These are phyloP conservation scores for Lignosus rhinocerotis DNA, from an alignment of 1,284 basidiomycete species.

Conservation along the genomic window DNA sequence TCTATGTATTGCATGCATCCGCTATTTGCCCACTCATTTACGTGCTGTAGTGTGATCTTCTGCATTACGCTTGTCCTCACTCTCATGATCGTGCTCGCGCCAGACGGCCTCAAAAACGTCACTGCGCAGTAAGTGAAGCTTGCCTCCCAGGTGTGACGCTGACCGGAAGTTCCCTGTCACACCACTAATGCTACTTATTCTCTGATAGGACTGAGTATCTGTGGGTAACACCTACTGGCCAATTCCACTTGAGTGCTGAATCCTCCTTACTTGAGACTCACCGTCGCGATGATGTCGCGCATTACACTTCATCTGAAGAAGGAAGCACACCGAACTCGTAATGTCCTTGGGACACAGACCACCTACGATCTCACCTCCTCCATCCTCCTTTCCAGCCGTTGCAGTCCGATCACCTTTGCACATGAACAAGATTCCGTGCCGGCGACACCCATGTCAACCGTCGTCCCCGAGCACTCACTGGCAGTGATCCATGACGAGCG, in stretches of 20 bases:
- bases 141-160: not conserved
- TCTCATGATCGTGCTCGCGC: conserved; percentile 49
- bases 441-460: not conserved
- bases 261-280: not conserved
- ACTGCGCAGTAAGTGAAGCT: conserved; percentile 48
- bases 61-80: conserved; percentile 51
- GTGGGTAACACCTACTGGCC: conserved; percentile 33
- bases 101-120: conserved; percentile 49
- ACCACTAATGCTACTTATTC: not conserved
- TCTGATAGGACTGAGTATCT: conserved; percentile 46
- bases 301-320: conserved; percentile 47
- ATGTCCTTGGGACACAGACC: not conserved
- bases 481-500: conserved; percentile 11
- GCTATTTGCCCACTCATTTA: not conserved
- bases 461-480: conserved; percentile 1
- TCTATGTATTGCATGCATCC: not conserved
- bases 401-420: not conserved
- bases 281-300: conserved; percentile 54
- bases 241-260: not conserved
- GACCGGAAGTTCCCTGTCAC: not conserved
- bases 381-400: not conserved
- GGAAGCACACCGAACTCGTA: not conserved
- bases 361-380: not conserved
- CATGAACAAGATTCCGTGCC: not conserved
- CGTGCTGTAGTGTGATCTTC: conserved; percentile 48